Conservation (phyloP, 257 asterid genomes). For the Nicotiana noctiflora region DNA sequence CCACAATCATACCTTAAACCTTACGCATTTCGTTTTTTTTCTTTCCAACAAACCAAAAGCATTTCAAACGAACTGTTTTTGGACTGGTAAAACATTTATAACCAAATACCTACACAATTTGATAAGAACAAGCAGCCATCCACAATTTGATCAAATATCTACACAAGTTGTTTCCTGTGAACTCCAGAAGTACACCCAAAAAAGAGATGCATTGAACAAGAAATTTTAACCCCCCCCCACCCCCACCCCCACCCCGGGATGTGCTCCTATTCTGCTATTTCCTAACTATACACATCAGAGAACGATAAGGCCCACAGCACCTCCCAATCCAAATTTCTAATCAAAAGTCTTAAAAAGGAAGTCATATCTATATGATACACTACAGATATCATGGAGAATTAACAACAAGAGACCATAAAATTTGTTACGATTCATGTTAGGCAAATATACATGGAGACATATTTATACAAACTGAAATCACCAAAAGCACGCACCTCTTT, state of each 20-base stretch:
- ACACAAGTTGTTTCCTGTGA: neutral
- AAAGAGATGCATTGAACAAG: neutral
- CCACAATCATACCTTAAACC: neutral
- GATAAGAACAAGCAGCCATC: neutral
- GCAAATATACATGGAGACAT: neutral
- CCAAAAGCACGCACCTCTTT: slow-evolving; percentile 45
- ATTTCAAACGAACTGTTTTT: neutral
- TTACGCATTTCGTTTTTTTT: neutral
- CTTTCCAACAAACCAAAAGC: neutral
- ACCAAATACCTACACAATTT: neutral
- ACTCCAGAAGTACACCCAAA: neutral
- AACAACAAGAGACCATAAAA: neutral
- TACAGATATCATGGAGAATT: neutral
- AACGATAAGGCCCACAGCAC: neutral
- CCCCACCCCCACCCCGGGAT: neutral
- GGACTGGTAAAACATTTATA: neutral
- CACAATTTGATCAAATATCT: neutral
- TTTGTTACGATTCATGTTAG: neutral
- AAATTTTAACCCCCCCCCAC: neutral
- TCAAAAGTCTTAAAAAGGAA: neutral
- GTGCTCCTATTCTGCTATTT: neutral
- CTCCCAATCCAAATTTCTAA: neutral
- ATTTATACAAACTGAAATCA: neutral
- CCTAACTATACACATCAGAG: neutral
- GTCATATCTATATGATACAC: neutral